These are phyloP conservation scores for Aspergillus kassunensis DNA, from an alignment of 495 filamentous ascomycete genomes.

Conservation along the genomic window DNA sequence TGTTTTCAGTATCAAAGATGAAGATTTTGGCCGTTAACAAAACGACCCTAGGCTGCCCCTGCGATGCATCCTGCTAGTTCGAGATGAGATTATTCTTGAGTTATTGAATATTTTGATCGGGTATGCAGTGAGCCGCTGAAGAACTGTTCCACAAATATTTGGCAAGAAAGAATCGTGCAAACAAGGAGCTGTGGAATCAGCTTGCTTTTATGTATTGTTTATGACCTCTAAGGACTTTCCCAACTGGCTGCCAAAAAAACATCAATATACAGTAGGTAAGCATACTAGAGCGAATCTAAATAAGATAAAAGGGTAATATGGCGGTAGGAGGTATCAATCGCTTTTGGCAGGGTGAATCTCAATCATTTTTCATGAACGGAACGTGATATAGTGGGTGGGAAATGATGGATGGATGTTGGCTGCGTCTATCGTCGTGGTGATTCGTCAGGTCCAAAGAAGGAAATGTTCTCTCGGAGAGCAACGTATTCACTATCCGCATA, in stretches of 20 bases:
- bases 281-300: neutral
- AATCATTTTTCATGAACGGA: neutral
- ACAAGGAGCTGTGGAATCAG: neutral
- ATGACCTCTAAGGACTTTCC: neutral
- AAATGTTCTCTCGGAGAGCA: constrained; percentile 82
- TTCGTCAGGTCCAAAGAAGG: constrained; percentile 55
- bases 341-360: constrained; percentile 3
- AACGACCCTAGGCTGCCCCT: constrained; percentile 29
- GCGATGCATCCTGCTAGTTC: constrained; percentile 29
- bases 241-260: neutral
- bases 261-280: too few species aligned
- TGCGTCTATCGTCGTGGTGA: neutral
- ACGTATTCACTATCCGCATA: constrained; percentile 96
- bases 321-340: constrained; percentile 4
- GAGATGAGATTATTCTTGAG: constrained; percentile 34
- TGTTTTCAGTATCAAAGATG: neutral
- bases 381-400: neutral
- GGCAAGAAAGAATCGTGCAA: neutral
- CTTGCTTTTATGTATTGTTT: neutral
- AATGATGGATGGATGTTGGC: neutral
- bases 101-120: constrained; percentile 32
- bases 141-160: too few species aligned
- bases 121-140: too few species aligned
- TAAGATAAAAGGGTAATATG: neutral
- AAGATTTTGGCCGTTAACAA: neutral